Evolutionary conservation across 495 filamentous ascomycete species (phyloP).

Genomic region (Penicillium pulvis): DNA sequence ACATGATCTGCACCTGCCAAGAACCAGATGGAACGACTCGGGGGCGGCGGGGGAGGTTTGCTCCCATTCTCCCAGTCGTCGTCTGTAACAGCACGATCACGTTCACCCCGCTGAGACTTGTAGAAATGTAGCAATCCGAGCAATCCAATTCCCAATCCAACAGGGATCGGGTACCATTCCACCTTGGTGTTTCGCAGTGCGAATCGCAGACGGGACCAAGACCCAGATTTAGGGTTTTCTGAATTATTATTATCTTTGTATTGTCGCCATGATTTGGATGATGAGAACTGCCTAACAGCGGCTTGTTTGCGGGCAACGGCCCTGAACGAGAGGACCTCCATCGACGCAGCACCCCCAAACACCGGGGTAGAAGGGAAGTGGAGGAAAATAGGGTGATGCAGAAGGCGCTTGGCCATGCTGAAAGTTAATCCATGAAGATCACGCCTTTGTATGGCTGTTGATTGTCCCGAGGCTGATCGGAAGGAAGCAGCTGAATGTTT

Average conservation of each 20-base stretch:
- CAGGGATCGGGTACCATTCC: slow-evolving; percentile 95
- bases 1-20: slow-evolving; percentile 97
- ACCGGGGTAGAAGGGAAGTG: slow-evolving; percentile 33
- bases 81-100: slow-evolving; percentile 45
- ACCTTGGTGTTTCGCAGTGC: slow-evolving; percentile 75
- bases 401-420: slow-evolving; percentile 47
- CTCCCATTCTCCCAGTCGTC: slow-evolving; percentile 46
- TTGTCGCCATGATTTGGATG: slow-evolving; percentile 41
- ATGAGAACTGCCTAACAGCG: slow-evolving; percentile 45
- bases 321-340: slow-evolving; percentile 45
- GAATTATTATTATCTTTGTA: slow-evolving; percentile 42
- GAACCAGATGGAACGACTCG: slow-evolving; percentile 82
- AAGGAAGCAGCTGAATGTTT: background rate
- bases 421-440: slow-evolving; percentile 31
- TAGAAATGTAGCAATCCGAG: slow-evolving; percentile 86
- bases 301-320: slow-evolving; percentile 39
- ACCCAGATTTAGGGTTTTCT: slow-evolving; percentile 56
- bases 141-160: slow-evolving; percentile 84
- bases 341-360: slow-evolving; percentile 31
- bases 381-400: slow-evolving; percentile 29
- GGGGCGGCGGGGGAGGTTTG: slow-evolving; percentile 61
- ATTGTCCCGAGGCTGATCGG: background rate
- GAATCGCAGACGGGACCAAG: slow-evolving; percentile 61
- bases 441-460: background rate
- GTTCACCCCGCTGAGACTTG: slow-evolving; percentile 63